Conservation (phyloP, 768 basidiomycete genomes). For the Rhodotorula graminis region DNA sequence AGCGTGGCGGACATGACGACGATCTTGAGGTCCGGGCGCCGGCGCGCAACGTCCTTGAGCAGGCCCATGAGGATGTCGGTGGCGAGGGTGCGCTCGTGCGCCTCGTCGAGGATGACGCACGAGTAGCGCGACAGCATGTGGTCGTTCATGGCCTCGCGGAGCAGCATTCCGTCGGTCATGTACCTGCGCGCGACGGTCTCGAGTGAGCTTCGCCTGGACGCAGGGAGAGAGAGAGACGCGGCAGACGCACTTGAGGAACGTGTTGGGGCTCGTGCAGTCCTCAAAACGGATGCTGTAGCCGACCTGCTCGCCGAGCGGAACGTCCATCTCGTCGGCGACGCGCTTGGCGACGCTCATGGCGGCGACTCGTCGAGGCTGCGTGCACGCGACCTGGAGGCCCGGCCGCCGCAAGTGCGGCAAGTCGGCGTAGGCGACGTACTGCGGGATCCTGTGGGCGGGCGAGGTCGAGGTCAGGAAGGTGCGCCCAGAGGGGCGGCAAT, state of each 20-base stretch:
- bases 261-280: slow-evolving; percentile 86
- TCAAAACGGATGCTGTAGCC: slow-evolving; percentile 99
- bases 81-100: slow-evolving; percentile 93
- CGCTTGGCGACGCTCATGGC: slow-evolving; percentile 98
- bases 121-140: slow-evolving; percentile 81
- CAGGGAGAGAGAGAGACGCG: too few species aligned
- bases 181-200: slow-evolving; percentile 50
- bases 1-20: slow-evolving; percentile 98
- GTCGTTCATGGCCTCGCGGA: slow-evolving; percentile 79
- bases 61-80: slow-evolving; percentile 99
- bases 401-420: slow-evolving; percentile 74
- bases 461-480: too few species aligned
- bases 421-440: slow-evolving; percentile 91
- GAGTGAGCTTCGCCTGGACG: too few species aligned
- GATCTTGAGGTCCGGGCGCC: slow-evolving; percentile 83
- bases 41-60: slow-evolving; percentile 73
- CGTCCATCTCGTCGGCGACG: slow-evolving; percentile 98
- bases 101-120: slow-evolving; percentile 97
- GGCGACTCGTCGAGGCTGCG: slow-evolving; percentile 91
- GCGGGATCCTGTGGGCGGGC: slow-evolving; percentile 67
- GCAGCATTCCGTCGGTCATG: slow-evolving; percentile 98
- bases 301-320: slow-evolving; percentile 86
- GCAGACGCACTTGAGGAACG: slow-evolving; percentile 66
- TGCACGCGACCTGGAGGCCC: slow-evolving; percentile 83
- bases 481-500: neutral